Conservation (phyloP, 305 asterid genomes). For the Euphrasia arctica region DNA sequence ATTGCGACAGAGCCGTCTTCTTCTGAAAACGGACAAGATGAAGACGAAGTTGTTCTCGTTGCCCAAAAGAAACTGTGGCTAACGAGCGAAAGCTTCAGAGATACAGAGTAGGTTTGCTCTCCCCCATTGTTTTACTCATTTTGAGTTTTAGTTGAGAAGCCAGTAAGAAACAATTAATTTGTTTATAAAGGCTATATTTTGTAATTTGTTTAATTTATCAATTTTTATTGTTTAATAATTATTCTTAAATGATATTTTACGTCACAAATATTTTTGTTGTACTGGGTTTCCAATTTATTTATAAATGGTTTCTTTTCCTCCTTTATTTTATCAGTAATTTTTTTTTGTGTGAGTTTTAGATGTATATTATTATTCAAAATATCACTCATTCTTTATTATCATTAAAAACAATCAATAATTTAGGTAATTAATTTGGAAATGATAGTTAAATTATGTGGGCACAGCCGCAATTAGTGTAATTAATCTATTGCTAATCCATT, state of each 20-base stretch:
- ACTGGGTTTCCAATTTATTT: background rate
- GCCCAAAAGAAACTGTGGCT: slow-evolving; percentile 76
- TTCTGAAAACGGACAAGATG: slow-evolving; percentile 50
- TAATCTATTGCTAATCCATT: background rate
- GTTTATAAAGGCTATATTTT: slow-evolving; percentile 40
- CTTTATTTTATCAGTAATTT: background rate
- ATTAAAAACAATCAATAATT: too few relatives aligned
- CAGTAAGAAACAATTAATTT: slow-evolving; percentile 17
- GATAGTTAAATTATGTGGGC: background rate
- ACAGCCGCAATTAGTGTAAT: background rate
- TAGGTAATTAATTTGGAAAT: background rate
- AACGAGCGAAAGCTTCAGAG: slow-evolving; percentile 74
- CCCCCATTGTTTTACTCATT: slow-evolving; percentile 8
- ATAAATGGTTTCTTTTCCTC: background rate
- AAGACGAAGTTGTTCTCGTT: slow-evolving; percentile 54
- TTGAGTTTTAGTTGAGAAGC: slow-evolving; percentile 32
- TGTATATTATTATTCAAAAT: too few relatives aligned
- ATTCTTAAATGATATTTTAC: background rate
- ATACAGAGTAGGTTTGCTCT: slow-evolving; percentile 38
- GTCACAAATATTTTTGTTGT: background rate
- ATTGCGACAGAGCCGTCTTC: slow-evolving; percentile 46
- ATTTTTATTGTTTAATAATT: slow-evolving; percentile 7
- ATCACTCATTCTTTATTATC: too few relatives aligned
- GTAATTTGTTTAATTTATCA: slow-evolving; percentile 30
- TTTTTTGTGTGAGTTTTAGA: background rate